Evolutionary conservation across 176 grass and related monocot genomes (phyloP), one percentile per base, ranked within the genome.

Genomic region (Pontederia paniculata): DNA sequence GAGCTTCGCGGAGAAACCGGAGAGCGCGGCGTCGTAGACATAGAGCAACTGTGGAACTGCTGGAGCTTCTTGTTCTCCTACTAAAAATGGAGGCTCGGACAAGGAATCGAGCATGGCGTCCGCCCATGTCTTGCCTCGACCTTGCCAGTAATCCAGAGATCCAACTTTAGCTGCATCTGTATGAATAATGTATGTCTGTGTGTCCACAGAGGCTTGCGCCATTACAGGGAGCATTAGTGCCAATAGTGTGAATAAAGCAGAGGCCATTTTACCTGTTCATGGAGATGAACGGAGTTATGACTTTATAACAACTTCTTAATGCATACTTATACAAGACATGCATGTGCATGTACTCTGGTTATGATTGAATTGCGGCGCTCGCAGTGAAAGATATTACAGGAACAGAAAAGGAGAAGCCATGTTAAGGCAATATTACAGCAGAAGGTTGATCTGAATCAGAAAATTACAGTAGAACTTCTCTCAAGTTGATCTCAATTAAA

Each of bases 1-100:
- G 31, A 67, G 50, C 17, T 16, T 52, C 48, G 64, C 64, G n/a
- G 64, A 25, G 50, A 67, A 67, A 12, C 64, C 64, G 23, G 64
- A 54, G 64, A 67, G 11, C 12, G 64, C 64, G 5, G 31, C 12
- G 64, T 37, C 47, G 47, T 65, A 51, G 45, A 37, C 45, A 20
- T 48, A 50, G 2, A 50, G 45, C 14, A 37, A 45, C 61, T 64
- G 45, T 4, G 61, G 61, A 3, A 44, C 15, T 5, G 20, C 13
- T 17, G 7, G 14, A 16, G 21, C 21, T 17, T 23, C 61, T 50
- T n/a, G 11, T 16, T 15, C 21, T 21, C 9, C 4, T 1, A 12
- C 17, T 10, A 10, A 44, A 8, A 9, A 18, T 12, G 58, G 28
- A 6, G 28, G 28, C 28, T 37, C 1, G 28, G 28, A 20, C 10